A percentile compares a stretch with the other conserved stretches of the same genome.
Conservation (phyloP, 1,139 yeast species). For the Suhomyces guaymorum region DNA sequence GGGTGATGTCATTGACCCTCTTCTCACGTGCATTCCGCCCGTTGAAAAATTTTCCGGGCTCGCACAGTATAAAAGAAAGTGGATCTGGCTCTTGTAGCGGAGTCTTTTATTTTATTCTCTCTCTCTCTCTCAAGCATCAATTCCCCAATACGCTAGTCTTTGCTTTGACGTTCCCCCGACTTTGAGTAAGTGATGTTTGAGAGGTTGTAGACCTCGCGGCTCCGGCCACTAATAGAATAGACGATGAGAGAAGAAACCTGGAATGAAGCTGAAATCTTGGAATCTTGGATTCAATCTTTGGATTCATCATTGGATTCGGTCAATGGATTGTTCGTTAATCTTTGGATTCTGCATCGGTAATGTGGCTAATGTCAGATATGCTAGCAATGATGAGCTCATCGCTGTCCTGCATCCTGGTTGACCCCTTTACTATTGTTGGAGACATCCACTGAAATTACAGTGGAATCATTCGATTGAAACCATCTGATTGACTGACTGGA, state of each 20-base stretch:
- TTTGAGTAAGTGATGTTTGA: constrained; percentile 16
- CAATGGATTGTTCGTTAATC: background rate
- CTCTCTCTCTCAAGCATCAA: constrained; percentile 15
- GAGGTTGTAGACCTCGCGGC: constrained; percentile 10
- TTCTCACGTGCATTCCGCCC: constrained; percentile 1
- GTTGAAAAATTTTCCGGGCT: constrained; percentile 9
- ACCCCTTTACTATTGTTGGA: background rate
- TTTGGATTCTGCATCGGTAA: too few species aligned
- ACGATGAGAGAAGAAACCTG: too few species aligned
- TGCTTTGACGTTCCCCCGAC: constrained; percentile 12
- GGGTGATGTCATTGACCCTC: constrained; percentile 9
- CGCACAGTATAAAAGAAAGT: constrained; percentile 6
- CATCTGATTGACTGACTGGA: too few species aligned
- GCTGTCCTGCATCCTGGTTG: too few species aligned
- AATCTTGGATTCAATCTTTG: background rate
- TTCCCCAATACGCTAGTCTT: constrained; percentile 15
- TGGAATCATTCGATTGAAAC: too few species aligned
- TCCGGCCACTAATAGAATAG: too few species aligned
- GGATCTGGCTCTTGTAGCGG: constrained; percentile 5
- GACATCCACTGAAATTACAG: too few species aligned
- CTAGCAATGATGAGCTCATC: too few species aligned
- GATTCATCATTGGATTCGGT: background rate
- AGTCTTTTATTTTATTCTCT: constrained; percentile 13
- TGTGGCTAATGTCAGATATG: too few species aligned
- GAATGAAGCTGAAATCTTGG: too few species aligned